Evolutionary conservation across 495 filamentous ascomycete genomes (phyloP).

Genomic region (Neurospora terricola): DNA sequence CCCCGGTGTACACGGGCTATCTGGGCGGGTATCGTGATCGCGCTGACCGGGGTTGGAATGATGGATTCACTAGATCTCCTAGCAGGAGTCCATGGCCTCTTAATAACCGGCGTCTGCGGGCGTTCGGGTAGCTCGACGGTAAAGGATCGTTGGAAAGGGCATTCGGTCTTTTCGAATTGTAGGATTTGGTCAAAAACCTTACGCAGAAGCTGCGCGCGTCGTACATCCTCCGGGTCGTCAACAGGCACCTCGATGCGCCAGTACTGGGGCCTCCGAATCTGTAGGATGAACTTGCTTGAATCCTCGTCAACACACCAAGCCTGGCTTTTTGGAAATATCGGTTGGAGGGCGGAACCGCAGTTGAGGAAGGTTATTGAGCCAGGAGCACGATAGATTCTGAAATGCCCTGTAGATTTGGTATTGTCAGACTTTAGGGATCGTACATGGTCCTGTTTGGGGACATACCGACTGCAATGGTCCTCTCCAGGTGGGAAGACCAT

Average conservation of each 20-base stretch:
- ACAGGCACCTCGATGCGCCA: constrained; percentile 82
- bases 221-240: constrained; percentile 46
- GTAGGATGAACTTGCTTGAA: constrained; percentile 67
- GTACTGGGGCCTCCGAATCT: constrained; percentile 68
- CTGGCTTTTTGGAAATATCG: constrained; percentile 79
- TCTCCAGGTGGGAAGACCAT: constrained; percentile 66
- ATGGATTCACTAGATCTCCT: constrained; percentile 27
- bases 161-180: constrained; percentile 77
- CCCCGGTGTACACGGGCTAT: constrained; percentile 11
- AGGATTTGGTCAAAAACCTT: constrained; percentile 57
- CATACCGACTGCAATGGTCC: constrained; percentile 69
- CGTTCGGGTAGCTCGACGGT: constrained; percentile 64
- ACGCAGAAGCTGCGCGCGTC: constrained; percentile 55
- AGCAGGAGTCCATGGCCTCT: constrained; percentile 59
- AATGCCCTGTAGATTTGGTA: constrained; percentile 42
- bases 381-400: constrained; percentile 71
- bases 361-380: constrained; percentile 77
- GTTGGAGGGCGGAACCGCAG: constrained; percentile 67
- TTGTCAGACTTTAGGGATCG: neutral
- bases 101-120: constrained; percentile 53
- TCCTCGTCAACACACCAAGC: constrained; percentile 87
- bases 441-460: neutral
- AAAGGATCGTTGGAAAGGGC: constrained; percentile 72
- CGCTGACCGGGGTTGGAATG: constrained; percentile 13
- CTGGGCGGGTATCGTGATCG: constrained; percentile 10